A percentile compares a stretch with the other conserved stretches of the same genome.
These are phyloP conservation scores for Wickerhamiella occidentalis DNA, from an alignment of 805 yeast species.

Conservation along the genomic window DNA sequence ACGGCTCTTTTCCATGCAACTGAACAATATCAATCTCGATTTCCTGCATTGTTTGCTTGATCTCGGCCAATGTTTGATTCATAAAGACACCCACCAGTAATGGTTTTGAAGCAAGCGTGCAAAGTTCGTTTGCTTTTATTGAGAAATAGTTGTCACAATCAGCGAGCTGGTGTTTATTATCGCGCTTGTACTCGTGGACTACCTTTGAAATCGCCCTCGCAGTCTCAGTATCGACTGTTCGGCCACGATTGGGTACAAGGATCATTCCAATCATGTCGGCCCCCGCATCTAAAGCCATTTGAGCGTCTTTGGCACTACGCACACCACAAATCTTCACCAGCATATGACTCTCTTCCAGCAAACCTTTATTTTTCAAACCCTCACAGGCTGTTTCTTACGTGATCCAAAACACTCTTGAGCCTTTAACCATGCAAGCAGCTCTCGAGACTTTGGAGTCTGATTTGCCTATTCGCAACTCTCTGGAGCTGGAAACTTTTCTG, in stretches of 20 bases:
- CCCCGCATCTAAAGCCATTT: slow-evolving; percentile 53
- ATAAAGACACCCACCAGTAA: slow-evolving; percentile 80
- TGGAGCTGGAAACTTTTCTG: slow-evolving; percentile 18
- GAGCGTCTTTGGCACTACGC: slow-evolving; percentile 53
- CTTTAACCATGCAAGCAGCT: slow-evolving; percentile 3
- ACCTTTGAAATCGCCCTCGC: slow-evolving; percentile 38
- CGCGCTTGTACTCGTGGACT: slow-evolving; percentile 18
- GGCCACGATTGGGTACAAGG: slow-evolving; percentile 65
- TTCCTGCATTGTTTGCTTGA: slow-evolving; percentile 32
- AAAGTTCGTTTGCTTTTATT: not conserved
- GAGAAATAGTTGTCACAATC: not conserved
- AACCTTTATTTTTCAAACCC: too few species aligned
- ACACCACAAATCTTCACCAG: slow-evolving; percentile 84
- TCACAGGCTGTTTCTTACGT: not conserved
- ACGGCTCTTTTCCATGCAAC: slow-evolving; percentile 67
- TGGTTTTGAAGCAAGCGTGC: slow-evolving; percentile 6
- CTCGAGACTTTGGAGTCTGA: slow-evolving; percentile 1
- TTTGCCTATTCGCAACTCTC: slow-evolving; percentile 11
- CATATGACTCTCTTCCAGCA: slow-evolving; percentile 17
- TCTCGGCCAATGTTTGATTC: slow-evolving; percentile 61
- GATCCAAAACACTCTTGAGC: not conserved
- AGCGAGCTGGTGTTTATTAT: not conserved
- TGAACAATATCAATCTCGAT: slow-evolving; percentile 67
- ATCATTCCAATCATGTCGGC: slow-evolving; percentile 77
- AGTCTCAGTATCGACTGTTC: slow-evolving; percentile 45